Evolutionary conservation across 1,284 basidiomycete species (phyloP), one percentile per base, ranked within the genome.

Genomic region (Pseudozyma sp.): DNA sequence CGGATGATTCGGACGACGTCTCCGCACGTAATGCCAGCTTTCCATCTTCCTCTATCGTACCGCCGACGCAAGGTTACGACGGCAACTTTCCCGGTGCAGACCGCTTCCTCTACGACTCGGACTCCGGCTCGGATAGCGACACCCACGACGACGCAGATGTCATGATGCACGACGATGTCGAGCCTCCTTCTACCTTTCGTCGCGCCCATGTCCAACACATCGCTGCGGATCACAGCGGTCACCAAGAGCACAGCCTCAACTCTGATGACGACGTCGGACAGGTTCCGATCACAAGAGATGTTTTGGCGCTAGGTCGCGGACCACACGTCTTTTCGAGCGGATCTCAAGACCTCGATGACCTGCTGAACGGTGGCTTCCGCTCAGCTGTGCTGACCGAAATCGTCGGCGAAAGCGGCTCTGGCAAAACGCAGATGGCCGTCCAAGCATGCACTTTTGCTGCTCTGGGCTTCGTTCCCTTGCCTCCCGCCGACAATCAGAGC

Each of bases 361-460:
- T 75, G 29, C 61, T 81, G 1, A 46, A 53, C 1, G 80, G 80
- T 7, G 78, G 78, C 1, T 56, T 78, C 10, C 58, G 66, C 1
- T 44, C 60, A 2, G 64, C 68, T 7, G 53, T 53, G 1, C 53
- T 81, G 11, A 75, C 78, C 16, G 80, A 81, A 37, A n/a, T 81
- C 17, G 70, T 78, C 6, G 80, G 80, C 14, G 77, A 81, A 31
- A 81, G 77, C 39, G 65, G 75, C 2, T 69, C 77, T 7, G 81
- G 81, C 16, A 82, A 82, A 51, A 80, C 81, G 7, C 81, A 81
- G 60, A 51, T 78, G 17, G 65, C 65, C 4, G 40, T 82, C 5
- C 74, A 78, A 49, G 43, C 68, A 9, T 72, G 76, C 29, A 68
- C 74, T 1, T 68, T 39, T 35, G 77, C 75, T 3, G 70, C 76